Evolutionary conservation across 257 asterid genomes (phyloP), one percentile per base, ranked within the genome.

Genomic region (Oldenlandia corymbosa): DNA sequence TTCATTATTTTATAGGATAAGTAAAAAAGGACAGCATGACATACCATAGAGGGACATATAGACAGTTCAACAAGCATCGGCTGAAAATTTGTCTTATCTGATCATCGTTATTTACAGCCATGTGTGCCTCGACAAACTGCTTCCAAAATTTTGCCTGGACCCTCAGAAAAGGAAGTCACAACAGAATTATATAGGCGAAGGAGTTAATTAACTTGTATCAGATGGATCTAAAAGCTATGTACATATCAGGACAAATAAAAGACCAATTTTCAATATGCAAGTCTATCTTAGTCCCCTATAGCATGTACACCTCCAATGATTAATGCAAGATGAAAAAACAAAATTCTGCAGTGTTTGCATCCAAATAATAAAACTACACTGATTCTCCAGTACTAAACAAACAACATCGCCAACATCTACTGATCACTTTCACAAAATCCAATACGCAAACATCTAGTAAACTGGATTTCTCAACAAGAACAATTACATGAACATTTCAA

Each of bases 21-120:
- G 57, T 30, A 45, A 16, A 37, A 23, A 20, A n/a, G 14, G 10
- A 68, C 0, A 8, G 7, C 21, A 12, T 46, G 60, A 20, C 51
- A 49, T 87, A 87, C 99, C 97, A 93, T 45, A 93, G 90, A 76
- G 99, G 94, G 73, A 90, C 84, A 71, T 90, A 94, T 74, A 85
- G 72, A 80, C 96, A 90, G 75, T 75, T 85, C 74, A 90, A 79
- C 70, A 93, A 86, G 78, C 99, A 93, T 41, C 99, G 97, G 72
- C 97, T 87, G 78, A 93, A 93, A 60, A 90, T 79, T 66, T 85
- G 96, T 77, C 82, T 90, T 30, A 87, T 65, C 37, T 95, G 94
- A 64, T 93, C 99, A 69, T 93, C 99, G 68, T 93, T 84, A 75
- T 87, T 90, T 57, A 78, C 84, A 34, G 87, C 85, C 97, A 93